These are phyloP conservation scores for Penicillium rolfsii DNA, from an alignment of 2,329 filamentous ascomycete genomes.

Conservation along the genomic window DNA sequence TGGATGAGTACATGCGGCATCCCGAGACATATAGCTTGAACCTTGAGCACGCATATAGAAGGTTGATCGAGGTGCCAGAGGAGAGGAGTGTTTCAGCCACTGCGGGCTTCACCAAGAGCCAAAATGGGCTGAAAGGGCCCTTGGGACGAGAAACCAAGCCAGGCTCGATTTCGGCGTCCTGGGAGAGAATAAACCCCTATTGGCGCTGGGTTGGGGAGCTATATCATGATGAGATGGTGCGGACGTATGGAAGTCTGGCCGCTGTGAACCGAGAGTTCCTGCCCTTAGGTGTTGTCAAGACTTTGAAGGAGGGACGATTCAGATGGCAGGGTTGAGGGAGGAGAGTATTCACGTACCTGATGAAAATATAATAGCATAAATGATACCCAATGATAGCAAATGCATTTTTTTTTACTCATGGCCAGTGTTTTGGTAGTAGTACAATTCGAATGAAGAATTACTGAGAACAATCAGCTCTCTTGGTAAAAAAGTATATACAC, in stretches of 20 bases:
- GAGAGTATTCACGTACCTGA: neutral
- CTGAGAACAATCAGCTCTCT: neutral
- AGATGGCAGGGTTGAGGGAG: slow-evolving; percentile 45
- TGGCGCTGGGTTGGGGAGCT: slow-evolving; percentile 49
- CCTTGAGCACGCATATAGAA: slow-evolving; percentile 38
- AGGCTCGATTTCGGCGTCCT: slow-evolving; percentile 30
- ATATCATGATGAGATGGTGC: slow-evolving; percentile 47
- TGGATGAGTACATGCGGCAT: slow-evolving; percentile 45
- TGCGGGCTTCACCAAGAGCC: slow-evolving; percentile 31
- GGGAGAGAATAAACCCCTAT: slow-evolving; percentile 45
- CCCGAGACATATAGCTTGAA: slow-evolving; percentile 39
- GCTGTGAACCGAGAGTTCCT: slow-evolving; percentile 47
- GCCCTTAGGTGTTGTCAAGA: slow-evolving; percentile 49
- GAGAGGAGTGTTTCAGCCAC: slow-evolving; percentile 38
- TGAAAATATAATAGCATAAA: neutral
- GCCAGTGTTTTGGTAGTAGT: neutral
- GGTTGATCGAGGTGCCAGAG: slow-evolving; percentile 37
- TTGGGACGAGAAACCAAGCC: slow-evolving; percentile 9
- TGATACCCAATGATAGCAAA: neutral
- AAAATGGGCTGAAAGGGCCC: slow-evolving; percentile 21
- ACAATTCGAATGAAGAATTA: neutral
- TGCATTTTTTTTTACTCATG: neutral
- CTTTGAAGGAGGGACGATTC: slow-evolving; percentile 46
- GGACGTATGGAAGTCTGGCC: slow-evolving; percentile 45
- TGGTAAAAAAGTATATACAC: neutral